Evolutionary conservation across 2,329 filamentous ascomycete species (phyloP).

Genomic region (Ophiosphaerella herpotricha): DNA sequence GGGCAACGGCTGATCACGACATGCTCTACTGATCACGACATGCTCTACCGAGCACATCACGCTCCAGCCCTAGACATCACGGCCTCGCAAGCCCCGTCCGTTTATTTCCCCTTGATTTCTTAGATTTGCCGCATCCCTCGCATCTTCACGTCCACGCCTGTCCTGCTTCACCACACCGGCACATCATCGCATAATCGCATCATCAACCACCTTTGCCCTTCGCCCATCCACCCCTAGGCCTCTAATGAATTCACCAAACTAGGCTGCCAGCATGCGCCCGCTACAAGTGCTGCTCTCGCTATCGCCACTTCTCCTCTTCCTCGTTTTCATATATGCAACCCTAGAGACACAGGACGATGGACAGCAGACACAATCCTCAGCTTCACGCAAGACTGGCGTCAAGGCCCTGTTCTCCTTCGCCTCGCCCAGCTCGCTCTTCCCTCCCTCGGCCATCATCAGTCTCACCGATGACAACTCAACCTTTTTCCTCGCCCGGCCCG

Average conservation of each 20-base stretch:
- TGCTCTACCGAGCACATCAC: too few relatives aligned
- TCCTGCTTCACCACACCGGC: conserved; percentile 3
- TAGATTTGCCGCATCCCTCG: too few relatives aligned
- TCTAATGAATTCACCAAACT: conserved; percentile 27
- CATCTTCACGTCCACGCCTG: too few relatives aligned
- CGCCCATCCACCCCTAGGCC: conserved; percentile 11
- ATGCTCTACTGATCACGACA: too few relatives aligned
- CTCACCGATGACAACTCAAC: conserved; percentile 98
- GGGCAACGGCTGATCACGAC: too few relatives aligned
- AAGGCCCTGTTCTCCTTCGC: conserved; percentile 55
- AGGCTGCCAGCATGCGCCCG: conserved; percentile 40
- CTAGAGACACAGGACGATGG: conserved; percentile 28
- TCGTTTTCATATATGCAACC: conserved; percentile 51
- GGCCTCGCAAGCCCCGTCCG: too few relatives aligned
- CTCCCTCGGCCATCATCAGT: conserved; percentile 92
- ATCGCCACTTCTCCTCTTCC: conserved; percentile 48
- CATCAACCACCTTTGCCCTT: conserved; percentile 13
- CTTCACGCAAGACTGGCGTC: conserved; percentile 39
- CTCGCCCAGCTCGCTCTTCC: conserved; percentile 82
- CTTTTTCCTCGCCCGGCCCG: conserved; percentile 90
- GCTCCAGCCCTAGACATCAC: too few relatives aligned
- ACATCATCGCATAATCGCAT: conserved; percentile 16
- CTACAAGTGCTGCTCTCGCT: conserved; percentile 48
- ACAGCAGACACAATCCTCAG: conserved; percentile 15
- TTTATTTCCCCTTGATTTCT: too few relatives aligned